Evolutionary conservation across 1,284 basidiomycete genomes (phyloP).

Genomic region (Ustilago esculenta): DNA sequence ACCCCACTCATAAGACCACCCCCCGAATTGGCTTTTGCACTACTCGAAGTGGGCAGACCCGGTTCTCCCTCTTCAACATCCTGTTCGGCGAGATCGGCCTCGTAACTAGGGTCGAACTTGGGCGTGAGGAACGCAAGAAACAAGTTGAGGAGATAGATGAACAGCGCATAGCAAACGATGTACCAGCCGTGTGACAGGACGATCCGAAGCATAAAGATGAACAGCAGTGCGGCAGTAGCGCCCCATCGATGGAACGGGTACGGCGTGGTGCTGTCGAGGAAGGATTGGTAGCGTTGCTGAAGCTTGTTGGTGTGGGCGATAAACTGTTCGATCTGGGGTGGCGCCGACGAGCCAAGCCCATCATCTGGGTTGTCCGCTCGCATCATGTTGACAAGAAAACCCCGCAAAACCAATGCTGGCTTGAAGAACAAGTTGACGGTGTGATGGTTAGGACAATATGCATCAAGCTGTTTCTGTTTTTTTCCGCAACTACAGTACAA

Average conservation of each 20-base stretch:
- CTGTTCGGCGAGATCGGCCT: conserved; percentile 89
- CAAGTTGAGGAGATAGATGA: conserved; percentile 70
- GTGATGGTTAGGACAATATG: not conserved
- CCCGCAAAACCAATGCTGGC: not conserved
- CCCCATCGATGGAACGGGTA: conserved; percentile 88
- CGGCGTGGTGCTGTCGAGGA: conserved; percentile 90
- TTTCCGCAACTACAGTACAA: too few relatives aligned
- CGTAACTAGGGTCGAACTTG: conserved; percentile 93
- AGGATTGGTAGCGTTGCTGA: conserved; percentile 72
- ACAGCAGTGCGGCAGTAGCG: conserved; percentile 77
- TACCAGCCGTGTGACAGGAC: conserved; percentile 93
- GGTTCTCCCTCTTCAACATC: conserved; percentile 93
- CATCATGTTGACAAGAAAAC: conserved; percentile 49
- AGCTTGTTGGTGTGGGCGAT: conserved; percentile 48
- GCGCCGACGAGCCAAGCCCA: conserved; percentile 30
- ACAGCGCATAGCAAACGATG: conserved; percentile 71
- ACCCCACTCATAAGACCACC: conserved; percentile 59
- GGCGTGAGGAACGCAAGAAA: conserved; percentile 88
- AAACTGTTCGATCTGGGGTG: conserved; percentile 52
- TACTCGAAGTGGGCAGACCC: conserved; percentile 64
- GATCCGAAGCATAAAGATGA: conserved; percentile 86
- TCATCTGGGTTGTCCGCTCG: conserved; percentile 51
- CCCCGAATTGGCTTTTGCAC: conserved; percentile 1
- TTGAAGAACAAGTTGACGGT: not conserved
- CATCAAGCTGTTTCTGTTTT: too few relatives aligned